These are phyloP conservation scores for Paraglomus occultum DNA, from an alignment of 192 early-diverging fungal genomes.

Conservation along the genomic window DNA sequence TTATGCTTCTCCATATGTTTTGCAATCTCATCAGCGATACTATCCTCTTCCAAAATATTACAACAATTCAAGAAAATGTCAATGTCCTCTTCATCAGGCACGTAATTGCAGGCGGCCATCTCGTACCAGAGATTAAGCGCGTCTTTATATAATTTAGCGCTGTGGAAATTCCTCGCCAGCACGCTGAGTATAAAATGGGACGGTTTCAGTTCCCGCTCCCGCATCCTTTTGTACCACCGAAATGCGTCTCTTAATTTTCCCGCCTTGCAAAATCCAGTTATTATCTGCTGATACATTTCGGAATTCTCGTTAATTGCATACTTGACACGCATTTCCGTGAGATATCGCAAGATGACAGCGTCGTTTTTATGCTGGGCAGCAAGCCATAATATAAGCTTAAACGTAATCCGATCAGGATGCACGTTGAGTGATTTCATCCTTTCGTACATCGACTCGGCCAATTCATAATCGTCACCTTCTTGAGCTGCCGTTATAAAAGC, in stretches of 20 bases:
- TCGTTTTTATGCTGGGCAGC: not conserved
- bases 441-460: conserved; percentile 4
- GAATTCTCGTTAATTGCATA: not conserved
- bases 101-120: too few relatives aligned
- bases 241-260: not conserved
- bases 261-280: conserved; percentile 7
- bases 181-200: not conserved
- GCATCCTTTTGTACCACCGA: conserved; percentile 14
- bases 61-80: too few relatives aligned
- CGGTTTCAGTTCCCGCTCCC: not conserved
- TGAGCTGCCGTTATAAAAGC: conserved; percentile 15
- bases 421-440: not conserved
- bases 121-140: too few relatives aligned
- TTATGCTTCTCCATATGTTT: too few relatives aligned
- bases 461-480: not conserved
- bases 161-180: too few relatives aligned
- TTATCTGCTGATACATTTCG: conserved; percentile 14
- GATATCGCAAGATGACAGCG: not conserved
- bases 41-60: too few relatives aligned
- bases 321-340: conserved; percentile 12
- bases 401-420: not conserved
- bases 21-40: too few relatives aligned
- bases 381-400: conserved; percentile 10
- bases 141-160: too few relatives aligned
- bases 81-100: too few relatives aligned